These are phyloP conservation scores for Penicillium steckii DNA, from an alignment of 495 filamentous ascomycete species.

Conservation along the genomic window DNA sequence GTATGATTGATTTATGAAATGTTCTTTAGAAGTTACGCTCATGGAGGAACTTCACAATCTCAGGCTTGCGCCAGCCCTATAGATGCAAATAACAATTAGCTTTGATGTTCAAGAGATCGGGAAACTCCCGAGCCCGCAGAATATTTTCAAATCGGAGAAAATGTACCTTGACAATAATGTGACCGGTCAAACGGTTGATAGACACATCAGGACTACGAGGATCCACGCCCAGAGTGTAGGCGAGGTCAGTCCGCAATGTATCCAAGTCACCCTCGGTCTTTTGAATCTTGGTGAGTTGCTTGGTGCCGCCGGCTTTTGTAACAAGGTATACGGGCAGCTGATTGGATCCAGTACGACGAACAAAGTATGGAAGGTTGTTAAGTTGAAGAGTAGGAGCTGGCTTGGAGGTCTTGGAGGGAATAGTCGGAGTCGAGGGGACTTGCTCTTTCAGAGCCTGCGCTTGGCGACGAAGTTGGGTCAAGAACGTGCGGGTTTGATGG, in stretches of 20 bases:
- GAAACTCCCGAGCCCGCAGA: too few species aligned
- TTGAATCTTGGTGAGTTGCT: slow-evolving; percentile 70
- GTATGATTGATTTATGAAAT: slow-evolving; percentile 6
- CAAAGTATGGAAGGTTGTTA: slow-evolving; percentile 62
- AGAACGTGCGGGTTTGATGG: slow-evolving; percentile 41
- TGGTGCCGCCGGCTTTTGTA: slow-evolving; percentile 73
- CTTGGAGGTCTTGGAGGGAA: slow-evolving; percentile 21
- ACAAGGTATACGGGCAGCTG: slow-evolving; percentile 79
- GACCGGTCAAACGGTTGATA: slow-evolving; percentile 60
- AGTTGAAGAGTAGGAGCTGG: slow-evolving; percentile 30
- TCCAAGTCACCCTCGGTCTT: slow-evolving; percentile 72
- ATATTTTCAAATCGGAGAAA: too few species aligned
- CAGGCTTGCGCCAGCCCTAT: slow-evolving; percentile 52
- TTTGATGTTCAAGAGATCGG: not conserved
- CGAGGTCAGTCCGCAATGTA: slow-evolving; percentile 53
- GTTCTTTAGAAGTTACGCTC: slow-evolving; percentile 46
- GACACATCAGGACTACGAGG: slow-evolving; percentile 40
- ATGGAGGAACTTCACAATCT: slow-evolving; percentile 46
- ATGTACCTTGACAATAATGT: slow-evolving; percentile 64
- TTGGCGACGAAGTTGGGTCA: slow-evolving; percentile 40
- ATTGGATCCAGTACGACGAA: slow-evolving; percentile 67
- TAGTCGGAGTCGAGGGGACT: slow-evolving; percentile 25
- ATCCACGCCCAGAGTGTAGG: slow-evolving; percentile 44
- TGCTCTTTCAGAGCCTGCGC: slow-evolving; percentile 40
- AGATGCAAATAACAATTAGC: not conserved